phyloP scores from a whole-genome alignment of 768 basidiomycete genomes.

The Suillus paluster region DNA sequence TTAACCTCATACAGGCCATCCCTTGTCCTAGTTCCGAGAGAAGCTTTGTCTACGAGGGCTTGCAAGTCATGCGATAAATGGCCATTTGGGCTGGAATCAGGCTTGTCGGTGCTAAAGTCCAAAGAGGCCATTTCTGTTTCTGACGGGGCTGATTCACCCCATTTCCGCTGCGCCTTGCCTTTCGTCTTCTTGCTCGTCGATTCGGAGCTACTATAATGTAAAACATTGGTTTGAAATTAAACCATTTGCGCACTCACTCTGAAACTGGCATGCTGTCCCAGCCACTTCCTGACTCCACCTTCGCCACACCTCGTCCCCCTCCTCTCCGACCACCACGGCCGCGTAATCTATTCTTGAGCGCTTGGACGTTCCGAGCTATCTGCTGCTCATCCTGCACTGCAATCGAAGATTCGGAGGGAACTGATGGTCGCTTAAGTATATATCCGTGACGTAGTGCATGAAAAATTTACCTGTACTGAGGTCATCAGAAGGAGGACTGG shows the following conservation, averaged over 20 bases:
- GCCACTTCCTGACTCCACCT: slow-evolving; percentile 57
- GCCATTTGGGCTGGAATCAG: slow-evolving; percentile 37
- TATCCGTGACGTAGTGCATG: not conserved
- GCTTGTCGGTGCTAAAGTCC: slow-evolving; percentile 78
- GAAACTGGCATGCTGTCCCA: slow-evolving; percentile 66
- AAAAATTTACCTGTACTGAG: slow-evolving; percentile 53
- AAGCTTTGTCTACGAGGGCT: slow-evolving; percentile 67
- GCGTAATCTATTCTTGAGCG: slow-evolving; percentile 83
- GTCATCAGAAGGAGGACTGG: slow-evolving; percentile 59
- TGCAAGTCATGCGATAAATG: slow-evolving; percentile 53
- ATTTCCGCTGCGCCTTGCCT: slow-evolving; percentile 82
- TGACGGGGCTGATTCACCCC: slow-evolving; percentile 82
- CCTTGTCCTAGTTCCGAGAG: slow-evolving; percentile 74
- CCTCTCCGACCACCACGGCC: slow-evolving; percentile 69
- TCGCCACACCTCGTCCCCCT: slow-evolving; percentile 52
- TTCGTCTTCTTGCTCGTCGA: slow-evolving; percentile 65
- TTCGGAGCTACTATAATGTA: slow-evolving; percentile 60
- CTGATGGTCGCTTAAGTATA: slow-evolving; percentile 29
- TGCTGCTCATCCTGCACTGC: slow-evolving; percentile 79
- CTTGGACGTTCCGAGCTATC: slow-evolving; percentile 91
- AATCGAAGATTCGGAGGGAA: slow-evolving; percentile 53
- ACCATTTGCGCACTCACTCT: slow-evolving; percentile 57
- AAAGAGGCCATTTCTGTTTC: slow-evolving; percentile 92
- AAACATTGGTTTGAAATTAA: not conserved
- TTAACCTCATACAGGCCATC: slow-evolving; percentile 79